phyloP scores from a whole-genome alignment of 371 early-diverging fungal species.

The Actinomucor elegans region DNA sequence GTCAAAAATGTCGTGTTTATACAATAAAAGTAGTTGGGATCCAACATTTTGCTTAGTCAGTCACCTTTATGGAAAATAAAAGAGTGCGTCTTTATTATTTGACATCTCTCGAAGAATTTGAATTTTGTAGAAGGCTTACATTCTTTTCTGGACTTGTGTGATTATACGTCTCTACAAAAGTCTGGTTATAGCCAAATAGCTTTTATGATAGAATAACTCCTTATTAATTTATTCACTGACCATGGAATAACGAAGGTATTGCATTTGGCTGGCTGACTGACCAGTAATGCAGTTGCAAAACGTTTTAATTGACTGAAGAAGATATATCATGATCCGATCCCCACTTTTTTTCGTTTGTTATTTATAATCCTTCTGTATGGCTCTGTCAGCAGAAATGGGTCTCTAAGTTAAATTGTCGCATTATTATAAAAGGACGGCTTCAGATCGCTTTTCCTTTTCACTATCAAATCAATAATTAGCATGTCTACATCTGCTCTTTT shows the following conservation, averaged over 20 bases:
- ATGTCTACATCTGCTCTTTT: conserved; percentile 1
- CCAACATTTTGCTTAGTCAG: not conserved
- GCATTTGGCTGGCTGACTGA: conserved; percentile 1
- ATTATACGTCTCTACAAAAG: no score
- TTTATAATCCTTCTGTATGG: no score
- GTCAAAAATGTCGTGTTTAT: not conserved
- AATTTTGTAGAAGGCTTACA: not conserved
- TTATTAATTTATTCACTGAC: no score
- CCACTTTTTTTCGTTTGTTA: not conserved
- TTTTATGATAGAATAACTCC: no score
- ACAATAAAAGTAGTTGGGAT: not conserved
- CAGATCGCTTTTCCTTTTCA: not conserved
- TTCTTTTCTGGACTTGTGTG: no score
- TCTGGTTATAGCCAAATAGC: no score
- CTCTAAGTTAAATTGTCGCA: no score
- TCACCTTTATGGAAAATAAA: not conserved
- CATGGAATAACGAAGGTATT: no score
- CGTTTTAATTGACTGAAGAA: conserved; percentile 2
- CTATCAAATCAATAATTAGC: not conserved
- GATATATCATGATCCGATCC: not conserved
- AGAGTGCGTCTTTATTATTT: not conserved
- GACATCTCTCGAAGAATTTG: not conserved
- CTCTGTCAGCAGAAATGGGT: no score
- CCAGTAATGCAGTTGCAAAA: not conserved
- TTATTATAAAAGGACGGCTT: not conserved